Evolutionary conservation across 352 stramenopile genomes (phyloP), one percentile per base, ranked within the genome.

Genomic region (Aphanomyces invadans): DNA sequence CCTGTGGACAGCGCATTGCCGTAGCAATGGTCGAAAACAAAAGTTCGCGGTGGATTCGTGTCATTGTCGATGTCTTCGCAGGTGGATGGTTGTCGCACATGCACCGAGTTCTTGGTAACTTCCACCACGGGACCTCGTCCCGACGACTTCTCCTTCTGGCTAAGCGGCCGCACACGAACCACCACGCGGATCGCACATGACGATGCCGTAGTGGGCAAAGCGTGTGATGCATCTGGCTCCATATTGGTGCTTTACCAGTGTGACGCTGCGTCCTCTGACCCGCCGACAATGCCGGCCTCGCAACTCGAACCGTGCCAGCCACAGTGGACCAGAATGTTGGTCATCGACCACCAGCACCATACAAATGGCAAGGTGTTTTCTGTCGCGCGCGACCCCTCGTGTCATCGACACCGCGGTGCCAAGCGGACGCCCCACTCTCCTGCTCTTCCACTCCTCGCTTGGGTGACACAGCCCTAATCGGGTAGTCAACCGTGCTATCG

Each of bases 21-120:
- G 65, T 90, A 91, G 65, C 82, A 92, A 5, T 80, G 79, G 48
- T 92, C 84, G 59, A 91, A 92, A 56, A 87, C 74, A 74, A 92
- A 92, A 3, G 70, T 75, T 19, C 81, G 80, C 49, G 60, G 60
- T 9, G 60, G 54, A 76, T 88, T 60, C 87, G 78, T 10, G 79
- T 79, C 1, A 74, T 76, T 0, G 70, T 67, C 1, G 60, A 71
- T 1, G 81, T 79, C 0, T 79, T 75, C 1, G 69, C 55, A 4
- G 88, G 49, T 74, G 71, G 0, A 67, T 23, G 5, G 48, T 75
- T 19, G 89, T 61, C 12, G 76, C 42, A 92, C 73, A 39, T 89
- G 81, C 1, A 92, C 62, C 21, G 69, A 75, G 4, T 70, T 70
- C n/a, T 71, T 76, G 29, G 67, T 71, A 33, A 87, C 73, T 33